A percentile compares a stretch with the other conserved stretches of the same genome.
These are phyloP conservation scores for Gymnopilus junonius DNA, from an alignment of 768 basidiomycete genomes.

Conservation along the genomic window DNA sequence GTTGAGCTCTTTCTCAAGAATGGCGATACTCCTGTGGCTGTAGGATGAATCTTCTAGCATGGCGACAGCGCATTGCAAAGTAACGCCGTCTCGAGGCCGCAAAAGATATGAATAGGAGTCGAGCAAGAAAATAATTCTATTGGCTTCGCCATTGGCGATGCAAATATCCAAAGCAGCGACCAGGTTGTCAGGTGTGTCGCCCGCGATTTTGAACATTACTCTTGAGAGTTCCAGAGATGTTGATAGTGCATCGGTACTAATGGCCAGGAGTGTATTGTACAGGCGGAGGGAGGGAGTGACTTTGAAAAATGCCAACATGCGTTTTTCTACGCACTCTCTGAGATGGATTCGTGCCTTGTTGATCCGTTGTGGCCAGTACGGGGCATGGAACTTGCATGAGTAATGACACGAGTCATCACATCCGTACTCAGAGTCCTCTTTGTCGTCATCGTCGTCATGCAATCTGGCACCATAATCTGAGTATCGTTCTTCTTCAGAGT, in stretches of 20 bases:
- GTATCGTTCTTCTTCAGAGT: constrained; percentile 35
- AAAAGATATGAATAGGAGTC: constrained; percentile 54
- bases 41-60: constrained; percentile 36
- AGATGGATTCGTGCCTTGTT: constrained; percentile 44
- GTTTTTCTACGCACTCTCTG: constrained; percentile 47
- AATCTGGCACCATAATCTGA: constrained; percentile 29
- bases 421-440: constrained; percentile 19
- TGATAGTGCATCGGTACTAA: constrained; percentile 37
- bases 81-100: constrained; percentile 57
- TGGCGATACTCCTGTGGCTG: constrained; percentile 38
- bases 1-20: constrained; percentile 57
- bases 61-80: constrained; percentile 49
- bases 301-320: constrained; percentile 53
- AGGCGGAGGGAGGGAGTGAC: constrained; percentile 50
- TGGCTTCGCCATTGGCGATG: constrained; percentile 37
- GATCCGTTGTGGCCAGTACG: constrained; percentile 55
- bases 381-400: constrained; percentile 41
- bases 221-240: constrained; percentile 39
- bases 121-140: constrained; percentile 46
- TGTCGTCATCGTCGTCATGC: constrained; percentile 32
- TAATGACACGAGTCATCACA: constrained; percentile 29
- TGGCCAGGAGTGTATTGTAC: constrained; percentile 44
- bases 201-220: constrained; percentile 44
- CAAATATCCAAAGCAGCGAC: constrained; percentile 60
- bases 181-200: constrained; percentile 54